Evolutionary conservation across 2,329 filamentous ascomycete species (phyloP), one percentile per base, ranked within the genome.

Genomic region (Colletotrichum kahawae): DNA sequence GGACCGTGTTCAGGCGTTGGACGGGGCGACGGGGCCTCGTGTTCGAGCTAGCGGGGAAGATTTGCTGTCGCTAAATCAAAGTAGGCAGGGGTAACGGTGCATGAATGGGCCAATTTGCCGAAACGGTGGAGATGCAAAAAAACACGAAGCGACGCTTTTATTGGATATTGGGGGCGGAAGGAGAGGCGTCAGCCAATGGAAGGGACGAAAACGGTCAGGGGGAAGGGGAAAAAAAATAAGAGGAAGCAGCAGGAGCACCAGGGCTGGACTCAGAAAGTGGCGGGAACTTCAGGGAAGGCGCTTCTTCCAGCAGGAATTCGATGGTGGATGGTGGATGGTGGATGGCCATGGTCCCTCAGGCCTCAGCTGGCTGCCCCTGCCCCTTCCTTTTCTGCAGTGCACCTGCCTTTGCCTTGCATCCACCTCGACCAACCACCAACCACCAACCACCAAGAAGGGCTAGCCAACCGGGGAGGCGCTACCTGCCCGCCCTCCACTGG

Each of bases 91-190:
- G 36, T 38, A 36, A 33, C 60, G 48, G 48, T 72, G 51, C 79
- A 77, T 38, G 34, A 77, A 64, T 67, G 77, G 78, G 77, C 74
- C 77, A 78, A 78, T 78, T 78, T 69, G 76, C 75, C 77, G 77
- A 80, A 76, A 78, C 29, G 31, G 59, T 33, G 56, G 18, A 67
- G 43, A 24, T 12, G 51, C 21, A 14, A 31, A 60, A 67, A 67
- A 59, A 48, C 57, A 68, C 56, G 48, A 68, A 57, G 36, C 29
- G n/a, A 51, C 73, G 57, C 29, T 64, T 75, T 67, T 59, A 72
- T 67, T 68, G 48, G 73, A 34, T 57, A 36, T 63, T 68, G 57
- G 70, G 48, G 48, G 33, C 63, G 8, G 43, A 51, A 13, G n/a
- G 43, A 51, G 43, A 51, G 12, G 43, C 10, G n/a, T 51, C 12